A percentile compares a stretch with the other conserved stretches of the same genome.
These are phyloP conservation scores for Ramularia collo-cygni DNA, from an alignment of 2,329 filamentous ascomycete species.

Conservation along the genomic window DNA sequence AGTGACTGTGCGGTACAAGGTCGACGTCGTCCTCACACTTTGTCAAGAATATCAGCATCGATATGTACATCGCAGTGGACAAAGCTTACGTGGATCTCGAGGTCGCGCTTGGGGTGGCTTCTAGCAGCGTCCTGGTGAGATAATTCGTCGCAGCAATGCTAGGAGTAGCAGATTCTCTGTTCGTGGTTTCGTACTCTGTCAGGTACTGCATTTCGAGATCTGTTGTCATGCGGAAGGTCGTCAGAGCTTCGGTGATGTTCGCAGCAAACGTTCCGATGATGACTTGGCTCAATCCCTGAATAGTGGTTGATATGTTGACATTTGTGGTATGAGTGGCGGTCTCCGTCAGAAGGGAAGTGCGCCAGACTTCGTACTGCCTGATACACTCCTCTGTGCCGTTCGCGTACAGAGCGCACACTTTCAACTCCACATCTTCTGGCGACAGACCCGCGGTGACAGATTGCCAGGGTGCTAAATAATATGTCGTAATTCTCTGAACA, in stretches of 20 bases:
- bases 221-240: constrained; percentile 35
- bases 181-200: constrained; percentile 30
- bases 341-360: constrained; percentile 33
- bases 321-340: constrained; percentile 30
- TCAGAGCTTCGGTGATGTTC: constrained; percentile 33
- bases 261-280: constrained; percentile 36
- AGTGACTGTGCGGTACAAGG: constrained; percentile 15
- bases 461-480: constrained; percentile 40
- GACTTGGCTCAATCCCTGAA: constrained; percentile 29
- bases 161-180: constrained; percentile 9
- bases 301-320: constrained; percentile 35
- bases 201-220: constrained; percentile 33
- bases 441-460: constrained; percentile 33
- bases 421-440: constrained; percentile 36
- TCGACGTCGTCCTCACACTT: constrained; percentile 15
- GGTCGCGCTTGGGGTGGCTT: constrained; percentile 11
- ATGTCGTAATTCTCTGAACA: constrained; percentile 36
- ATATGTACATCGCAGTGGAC: no score
- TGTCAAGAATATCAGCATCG: neutral
- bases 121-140: constrained; percentile 24
- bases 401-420: constrained; percentile 34
- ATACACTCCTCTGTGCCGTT: constrained; percentile 35
- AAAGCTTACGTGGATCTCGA: constrained; percentile 18
- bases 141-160: constrained; percentile 24
- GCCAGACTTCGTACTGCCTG: constrained; percentile 38